Evolutionary conservation across 352 stramenopile genomes (phyloP).

Genomic region (Pythium rhizo-oryzae): DNA sequence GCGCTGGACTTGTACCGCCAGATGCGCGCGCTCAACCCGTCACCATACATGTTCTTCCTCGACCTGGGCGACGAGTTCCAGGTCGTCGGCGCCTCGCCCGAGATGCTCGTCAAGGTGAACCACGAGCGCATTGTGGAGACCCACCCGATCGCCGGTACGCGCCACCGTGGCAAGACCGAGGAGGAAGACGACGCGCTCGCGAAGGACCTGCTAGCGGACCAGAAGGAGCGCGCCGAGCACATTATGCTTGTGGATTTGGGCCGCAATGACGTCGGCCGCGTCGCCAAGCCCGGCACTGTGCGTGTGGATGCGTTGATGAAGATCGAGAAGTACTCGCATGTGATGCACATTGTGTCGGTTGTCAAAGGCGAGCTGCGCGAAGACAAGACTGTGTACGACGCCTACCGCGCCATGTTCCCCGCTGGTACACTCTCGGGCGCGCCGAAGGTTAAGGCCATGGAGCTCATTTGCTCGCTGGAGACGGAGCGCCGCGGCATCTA

Average conservation of each 20-base stretch:
- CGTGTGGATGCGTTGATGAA: conserved; percentile 88
- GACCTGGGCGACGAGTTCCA: conserved; percentile 87
- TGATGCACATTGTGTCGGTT: conserved; percentile 92
- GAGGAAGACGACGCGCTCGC: conserved; percentile 84
- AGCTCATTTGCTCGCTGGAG: conserved; percentile 88
- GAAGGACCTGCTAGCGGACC: conserved; percentile 77
- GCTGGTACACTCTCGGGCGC: conserved; percentile 88
- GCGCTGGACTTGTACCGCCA: conserved; percentile 87
- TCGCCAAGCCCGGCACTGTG: conserved; percentile 80
- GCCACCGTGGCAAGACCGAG: conserved; percentile 82
- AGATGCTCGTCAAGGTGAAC: conserved; percentile 92
- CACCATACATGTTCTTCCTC: conserved; percentile 91
- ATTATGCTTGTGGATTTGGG: conserved; percentile 93
- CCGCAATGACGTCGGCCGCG: conserved; percentile 89
- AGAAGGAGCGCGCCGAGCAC: conserved; percentile 92
- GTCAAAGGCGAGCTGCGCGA: conserved; percentile 82
- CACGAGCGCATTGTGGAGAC: conserved; percentile 85
- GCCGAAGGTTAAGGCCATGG: conserved; percentile 90
- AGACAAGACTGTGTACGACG: conserved; percentile 87
- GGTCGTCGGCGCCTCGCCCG: conserved; percentile 84
- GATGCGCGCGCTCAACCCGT: conserved; percentile 90
- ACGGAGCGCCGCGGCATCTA: conserved; percentile 84
- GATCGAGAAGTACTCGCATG: conserved; percentile 92
- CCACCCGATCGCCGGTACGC: conserved; percentile 89
- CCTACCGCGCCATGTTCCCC: conserved; percentile 89